Percentiles rank a stretch among this genome's conserved stretches.
phyloP scores from a whole-genome alignment of 176 grass and related monocot species.

The Chloris gayana region DNA sequence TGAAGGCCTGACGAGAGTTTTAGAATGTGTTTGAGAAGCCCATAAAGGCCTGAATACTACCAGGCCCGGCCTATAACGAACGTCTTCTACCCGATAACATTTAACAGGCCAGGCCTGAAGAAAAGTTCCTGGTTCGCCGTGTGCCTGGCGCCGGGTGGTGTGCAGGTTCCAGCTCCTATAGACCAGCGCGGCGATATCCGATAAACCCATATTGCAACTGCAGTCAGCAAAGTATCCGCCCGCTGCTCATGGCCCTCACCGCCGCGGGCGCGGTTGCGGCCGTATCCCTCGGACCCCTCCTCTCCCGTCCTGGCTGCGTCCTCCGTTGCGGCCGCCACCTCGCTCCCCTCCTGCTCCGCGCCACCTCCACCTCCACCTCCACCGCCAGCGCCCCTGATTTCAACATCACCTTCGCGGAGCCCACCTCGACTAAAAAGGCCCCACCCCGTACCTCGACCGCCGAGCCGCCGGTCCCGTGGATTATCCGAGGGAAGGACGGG shows the following conservation, averaged over 20 bases:
- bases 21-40: background rate
- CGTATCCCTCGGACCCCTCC: conserved; percentile 41
- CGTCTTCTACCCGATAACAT: background rate
- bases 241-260: conserved; percentile 40
- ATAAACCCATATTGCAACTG: conserved; percentile 12
- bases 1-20: no score
- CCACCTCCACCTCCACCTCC: conserved; percentile 36
- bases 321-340: conserved; percentile 41
- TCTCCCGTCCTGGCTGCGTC: conserved; percentile 34
- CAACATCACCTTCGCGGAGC: conserved; percentile 74
- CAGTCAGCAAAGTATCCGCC: background rate
- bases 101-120: background rate
- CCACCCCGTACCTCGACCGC: conserved; percentile 27
- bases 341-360: conserved; percentile 49
- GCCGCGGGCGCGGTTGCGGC: conserved; percentile 27
- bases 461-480: conserved; percentile 64
- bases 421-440: conserved; percentile 48
- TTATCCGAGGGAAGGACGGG: conserved; percentile 61
- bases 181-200: conserved; percentile 43
- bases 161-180: no score
- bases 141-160: no score
- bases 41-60: background rate
- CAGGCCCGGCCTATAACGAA: background rate
- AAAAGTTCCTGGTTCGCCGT: no score
- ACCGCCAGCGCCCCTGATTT: conserved; percentile 44